Conservation (phyloP, 768 basidiomycete species). For the Mycena belliarum region DNA sequence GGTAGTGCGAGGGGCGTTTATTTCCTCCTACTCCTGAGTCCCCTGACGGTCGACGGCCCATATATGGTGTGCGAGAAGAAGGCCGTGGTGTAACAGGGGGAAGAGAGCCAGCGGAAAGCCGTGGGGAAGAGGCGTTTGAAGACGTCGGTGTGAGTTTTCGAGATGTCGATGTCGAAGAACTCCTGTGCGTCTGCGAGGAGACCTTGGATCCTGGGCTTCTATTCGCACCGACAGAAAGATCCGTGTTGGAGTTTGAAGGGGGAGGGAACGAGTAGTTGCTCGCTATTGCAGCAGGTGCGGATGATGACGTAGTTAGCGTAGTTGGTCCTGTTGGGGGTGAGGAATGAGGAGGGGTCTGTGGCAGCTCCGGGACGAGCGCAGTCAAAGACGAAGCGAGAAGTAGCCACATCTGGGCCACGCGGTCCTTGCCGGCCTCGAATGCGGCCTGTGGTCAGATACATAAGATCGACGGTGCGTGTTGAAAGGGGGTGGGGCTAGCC, state of each 20-base stretch:
- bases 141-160: constrained; percentile 58
- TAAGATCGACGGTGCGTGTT: not conserved
- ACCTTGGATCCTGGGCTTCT: constrained; percentile 27
- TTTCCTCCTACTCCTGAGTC: constrained; percentile 30
- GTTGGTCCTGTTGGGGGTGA: constrained; percentile 24
- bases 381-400: constrained; percentile 59
- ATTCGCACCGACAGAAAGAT: constrained; percentile 22
- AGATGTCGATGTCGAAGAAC: constrained; percentile 41
- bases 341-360: constrained; percentile 28
- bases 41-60: constrained; percentile 38
- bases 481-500: constrained; percentile 29
- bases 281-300: constrained; percentile 43
- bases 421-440: constrained; percentile 52
- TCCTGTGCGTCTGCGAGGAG: constrained; percentile 24
- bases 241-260: constrained; percentile 11
- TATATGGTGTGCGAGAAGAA: constrained; percentile 33
- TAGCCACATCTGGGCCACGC: constrained; percentile 68
- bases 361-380: constrained; percentile 44
- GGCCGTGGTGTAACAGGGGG: constrained; percentile 46
- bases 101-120: constrained; percentile 40
- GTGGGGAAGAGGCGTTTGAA: constrained; percentile 60
- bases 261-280: constrained; percentile 29
- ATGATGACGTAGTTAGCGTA: constrained; percentile 38
- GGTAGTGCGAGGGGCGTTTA: constrained; percentile 41
- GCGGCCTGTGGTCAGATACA: constrained; percentile 46